Percentiles rank a stretch among this genome's conserved stretches.
Evolutionary conservation across 352 stramenopile genomes (phyloP).

Genomic region (Proteromonas lacertae): DNA sequence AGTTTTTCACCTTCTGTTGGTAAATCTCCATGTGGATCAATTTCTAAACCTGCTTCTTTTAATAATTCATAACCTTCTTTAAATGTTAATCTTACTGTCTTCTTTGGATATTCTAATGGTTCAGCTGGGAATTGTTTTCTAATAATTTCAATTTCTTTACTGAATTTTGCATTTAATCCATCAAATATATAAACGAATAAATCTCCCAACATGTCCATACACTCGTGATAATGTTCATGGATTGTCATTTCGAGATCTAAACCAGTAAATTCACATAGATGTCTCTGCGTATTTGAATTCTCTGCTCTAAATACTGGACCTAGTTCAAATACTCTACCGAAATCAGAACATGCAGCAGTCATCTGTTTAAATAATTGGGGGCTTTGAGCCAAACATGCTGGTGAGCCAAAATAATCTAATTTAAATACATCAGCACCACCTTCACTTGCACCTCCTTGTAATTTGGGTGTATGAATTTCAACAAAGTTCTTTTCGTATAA

Average conservation of each 20-base stretch:
- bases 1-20: constrained; percentile 88
- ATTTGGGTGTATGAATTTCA: constrained; percentile 94
- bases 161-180: constrained; percentile 59
- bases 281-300: constrained; percentile 82
- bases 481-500: constrained; percentile 68
- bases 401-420: constrained; percentile 88
- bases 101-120: constrained; percentile 68
- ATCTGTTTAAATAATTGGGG: constrained; percentile 99
- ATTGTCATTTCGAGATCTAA: constrained; percentile 98
- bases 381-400: constrained; percentile 68
- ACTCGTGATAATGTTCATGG: constrained; percentile 96
- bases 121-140: constrained; percentile 84
- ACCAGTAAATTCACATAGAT: constrained; percentile 98
- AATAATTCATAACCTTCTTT: constrained; percentile 54
- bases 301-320: constrained; percentile 95
- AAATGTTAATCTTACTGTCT: constrained; percentile 60
- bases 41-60: constrained; percentile 13
- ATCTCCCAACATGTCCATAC: constrained; percentile 46
- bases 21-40: constrained; percentile 17
- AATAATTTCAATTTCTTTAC: constrained; percentile 65
- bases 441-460: constrained; percentile 78
- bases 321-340: constrained; percentile 87
- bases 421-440: constrained; percentile 89
- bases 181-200: constrained; percentile 99
- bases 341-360: constrained; percentile 72